phyloP scores from a whole-genome alignment of 495 filamentous ascomycete genomes.

The Extremus antarcticus region DNA sequence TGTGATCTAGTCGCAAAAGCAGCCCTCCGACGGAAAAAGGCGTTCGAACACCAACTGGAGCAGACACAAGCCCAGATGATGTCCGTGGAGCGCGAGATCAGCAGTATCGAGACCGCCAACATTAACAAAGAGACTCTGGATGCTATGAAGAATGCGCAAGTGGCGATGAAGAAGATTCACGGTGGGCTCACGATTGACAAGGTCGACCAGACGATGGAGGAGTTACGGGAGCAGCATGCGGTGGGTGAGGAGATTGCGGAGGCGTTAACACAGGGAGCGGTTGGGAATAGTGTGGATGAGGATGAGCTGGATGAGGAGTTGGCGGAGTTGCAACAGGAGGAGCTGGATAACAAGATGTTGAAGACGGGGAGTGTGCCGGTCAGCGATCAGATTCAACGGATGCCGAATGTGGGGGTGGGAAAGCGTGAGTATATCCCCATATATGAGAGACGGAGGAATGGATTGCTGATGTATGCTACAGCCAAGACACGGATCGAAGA shows the following conservation, averaged over 20 bases:
- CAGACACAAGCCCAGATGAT: slow-evolving; percentile 81
- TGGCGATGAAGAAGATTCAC: slow-evolving; percentile 88
- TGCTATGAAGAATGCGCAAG: slow-evolving; percentile 81
- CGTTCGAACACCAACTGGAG: slow-evolving; percentile 77
- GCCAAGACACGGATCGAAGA: slow-evolving; percentile 50
- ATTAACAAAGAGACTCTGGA: slow-evolving; percentile 94
- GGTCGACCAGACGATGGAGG: slow-evolving; percentile 91
- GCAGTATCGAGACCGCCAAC: slow-evolving; percentile 92
- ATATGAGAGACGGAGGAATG: not conserved
- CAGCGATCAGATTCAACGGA: slow-evolving; percentile 53
- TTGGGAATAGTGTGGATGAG: slow-evolving; percentile 72
- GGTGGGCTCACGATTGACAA: slow-evolving; percentile 80
- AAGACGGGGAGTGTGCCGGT: slow-evolving; percentile 71
- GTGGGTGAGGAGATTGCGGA: slow-evolving; percentile 84
- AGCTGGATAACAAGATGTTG: slow-evolving; percentile 88
- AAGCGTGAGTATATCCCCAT: slow-evolving; percentile 50
- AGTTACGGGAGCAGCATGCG: slow-evolving; percentile 82
- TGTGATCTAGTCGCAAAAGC: slow-evolving; percentile 61
- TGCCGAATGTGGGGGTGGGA: slow-evolving; percentile 61
- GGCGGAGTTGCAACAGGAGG: slow-evolving; percentile 69
- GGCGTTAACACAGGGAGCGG: slow-evolving; percentile 62
- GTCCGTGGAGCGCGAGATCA: slow-evolving; percentile 90
- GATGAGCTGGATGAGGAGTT: slow-evolving; percentile 71
- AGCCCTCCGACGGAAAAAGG: slow-evolving; percentile 91
- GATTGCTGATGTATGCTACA: slow-evolving; percentile 28